Evolutionary conservation across 176 grass and related monocot genomes (phyloP).

Genomic region (Lolium rigidum): DNA sequence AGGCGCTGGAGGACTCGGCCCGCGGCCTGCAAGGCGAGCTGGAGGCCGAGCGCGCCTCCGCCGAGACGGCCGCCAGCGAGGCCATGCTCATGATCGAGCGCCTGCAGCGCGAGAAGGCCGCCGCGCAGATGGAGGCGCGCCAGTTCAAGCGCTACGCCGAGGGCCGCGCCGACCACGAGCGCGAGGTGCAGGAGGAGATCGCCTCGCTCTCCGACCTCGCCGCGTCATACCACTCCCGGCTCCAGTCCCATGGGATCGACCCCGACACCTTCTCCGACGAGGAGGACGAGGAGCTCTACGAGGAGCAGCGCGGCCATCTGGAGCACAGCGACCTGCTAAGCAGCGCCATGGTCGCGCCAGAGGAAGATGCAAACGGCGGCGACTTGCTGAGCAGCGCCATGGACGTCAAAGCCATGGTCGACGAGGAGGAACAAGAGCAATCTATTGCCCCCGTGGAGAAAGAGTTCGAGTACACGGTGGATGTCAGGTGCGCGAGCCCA

Average conservation of each 20-base stretch:
- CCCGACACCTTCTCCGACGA: slow-evolving; percentile 57
- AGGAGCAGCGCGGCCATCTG: slow-evolving; percentile 21
- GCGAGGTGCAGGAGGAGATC: slow-evolving; percentile 73
- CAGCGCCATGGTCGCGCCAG: background rate
- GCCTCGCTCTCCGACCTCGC: slow-evolving; percentile 66
- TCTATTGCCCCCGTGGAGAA: slow-evolving; percentile 39
- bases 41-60: slow-evolving; percentile 72
- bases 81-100: slow-evolving; percentile 93
- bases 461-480: slow-evolving; percentile 62
- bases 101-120: slow-evolving; percentile 85
- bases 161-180: slow-evolving; percentile 61
- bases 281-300: slow-evolving; percentile 43
- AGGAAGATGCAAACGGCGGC: slow-evolving; percentile 14
- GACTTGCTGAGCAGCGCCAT: background rate
- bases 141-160: slow-evolving; percentile 79
- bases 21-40: slow-evolving; percentile 56
- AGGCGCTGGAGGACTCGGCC: slow-evolving; percentile 53
- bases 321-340: slow-evolving; percentile 32
- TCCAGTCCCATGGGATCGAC: slow-evolving; percentile 73
- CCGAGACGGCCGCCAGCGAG: slow-evolving; percentile 73
- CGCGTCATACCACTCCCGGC: slow-evolving; percentile 56
- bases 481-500: slow-evolving; percentile 51
- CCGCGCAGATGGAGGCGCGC: slow-evolving; percentile 82
- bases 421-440: background rate
- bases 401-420: slow-evolving; percentile 46